Base-by-base conservation (phyloP, 2,329 filamentous ascomycete species). In the Alternaria sp. region DNA sequence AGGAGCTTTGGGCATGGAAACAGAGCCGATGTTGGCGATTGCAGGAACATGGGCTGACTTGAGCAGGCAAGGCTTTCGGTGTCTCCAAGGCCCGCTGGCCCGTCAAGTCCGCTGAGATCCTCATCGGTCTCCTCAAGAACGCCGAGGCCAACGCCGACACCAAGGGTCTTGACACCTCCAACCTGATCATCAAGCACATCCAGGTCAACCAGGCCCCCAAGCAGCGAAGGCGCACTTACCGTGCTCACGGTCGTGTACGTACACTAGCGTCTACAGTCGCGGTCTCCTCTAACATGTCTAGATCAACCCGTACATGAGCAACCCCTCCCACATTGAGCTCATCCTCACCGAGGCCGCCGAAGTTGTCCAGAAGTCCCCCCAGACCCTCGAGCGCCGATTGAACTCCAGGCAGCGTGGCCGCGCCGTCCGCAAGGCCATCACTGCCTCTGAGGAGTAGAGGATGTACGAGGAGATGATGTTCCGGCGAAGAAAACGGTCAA, bases 271-370 rank as follows among this genome's bases (percentile, higher is more conserved):
- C 39, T n/a, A 43, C 38, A 41, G 5, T 16, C 14, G 47, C 16
- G 41, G 22, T 32, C 26, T 65, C 48, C 16, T 36, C 64, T 65
- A 65, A 71, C 49, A 58, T 49, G 49, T 30, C 64, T 65, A 97
- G 94, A 99, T 99, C 88, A 99, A 99, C 91, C 95, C 95, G 69
- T 99, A 98, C 90, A 98, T 99, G 96, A 97, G 94, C 76, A 96
- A 96, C 90, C 95, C 95, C 76, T 99, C 94, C 92, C 95, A 99
- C 91, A 97, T 99, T 84, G 96, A 99, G 88, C 87, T 99, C 79
- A 99, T 99, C 89, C 89, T 99, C 77, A 97, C 94, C 81, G 96
- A 99, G 89, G 93, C 88, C 78, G 91, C 96, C 81, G 96, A 99
- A 89, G 89, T 91, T 76, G 93, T 99, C 77, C 88, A 94, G 86